Base-by-base conservation (phyloP, 176 grass and related monocot species). In the Avena atlantica region DNA sequence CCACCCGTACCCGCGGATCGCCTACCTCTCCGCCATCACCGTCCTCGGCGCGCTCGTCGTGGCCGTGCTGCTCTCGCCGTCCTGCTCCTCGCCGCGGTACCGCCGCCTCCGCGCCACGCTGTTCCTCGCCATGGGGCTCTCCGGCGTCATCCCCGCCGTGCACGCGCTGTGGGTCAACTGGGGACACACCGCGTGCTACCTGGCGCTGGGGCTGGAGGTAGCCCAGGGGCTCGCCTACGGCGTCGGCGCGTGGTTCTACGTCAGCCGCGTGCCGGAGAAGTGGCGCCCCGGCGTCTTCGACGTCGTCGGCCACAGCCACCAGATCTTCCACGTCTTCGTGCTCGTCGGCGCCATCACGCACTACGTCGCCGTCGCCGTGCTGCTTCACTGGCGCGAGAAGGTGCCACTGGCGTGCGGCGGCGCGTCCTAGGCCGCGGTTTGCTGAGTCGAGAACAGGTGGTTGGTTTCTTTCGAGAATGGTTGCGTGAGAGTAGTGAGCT, bases 271-370 rank as follows among this genome's bases (percentile, higher is more conserved):
- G 17, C 97, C 94, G 3, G 97, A 99, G 92, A 81, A 89, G 83
- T 99, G 94, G 94, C 83, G 87, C 6, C 97, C 97, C 0, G 97
- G 97, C 29, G 61, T 76, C 9, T 96, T 96, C 71, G 97, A 99
- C 71, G 59, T 99, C 34, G 89, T 91, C 0, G 94, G 97, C 0
- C 97, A 99, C 69, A 99, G 97, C 83, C 97, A 99, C 74, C 97
- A 99, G 91, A 94, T 99, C 80, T 99, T 99, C 85, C 97, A 99
- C n/a, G 83, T 89, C 37, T 77, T 99, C 47, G 97, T 99, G 29
- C 87, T 99, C 84, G 60, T 82, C 29, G 97, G 97, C 0, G 97
- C 97, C 20, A 50, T 83, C 14, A 92, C 88, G 19, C 96, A 98
- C 81, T 98, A 98, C 55, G 76, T 82, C 12, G 93, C 93, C 50